Base-by-base conservation (phyloP, 768 basidiomycete genomes). In the Phanerodontia chrysosporium region DNA sequence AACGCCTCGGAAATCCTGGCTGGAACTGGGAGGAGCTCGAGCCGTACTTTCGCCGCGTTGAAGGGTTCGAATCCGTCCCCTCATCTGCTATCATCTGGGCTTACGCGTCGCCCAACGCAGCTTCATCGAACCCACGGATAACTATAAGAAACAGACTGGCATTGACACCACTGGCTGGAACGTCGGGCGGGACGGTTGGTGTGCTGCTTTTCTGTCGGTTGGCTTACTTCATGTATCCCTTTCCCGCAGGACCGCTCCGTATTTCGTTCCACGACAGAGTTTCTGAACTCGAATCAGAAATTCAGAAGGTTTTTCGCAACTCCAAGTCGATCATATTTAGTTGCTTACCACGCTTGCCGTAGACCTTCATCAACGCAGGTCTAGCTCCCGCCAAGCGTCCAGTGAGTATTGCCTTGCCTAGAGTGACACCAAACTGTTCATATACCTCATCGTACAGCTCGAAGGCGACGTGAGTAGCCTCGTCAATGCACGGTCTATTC, bases 11-110 rank as follows among this genome's bases (percentile, higher is more conserved):
- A 0, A 69, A 67, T 46, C 68, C 68, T 1, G 68, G 68, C 2
- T 69, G 66, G 66, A 67, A 67, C 49, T 69, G 68, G 68, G 51
- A 65, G 44, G 65, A 66, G 29, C 65, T 46, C 35, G 46, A 65
- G 51, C 63, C 62, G 22, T 66, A 65, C 48, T 42, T 68, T 12
- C 45, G 45, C 1, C 65, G 36, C 67, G 16, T 42, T 35, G 1
- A 63, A 61, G 65, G 65, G 66, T 67, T 24, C 7, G 63, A n/a
- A n/a, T n/a, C 32, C 27, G 4, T 16, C 13, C 27, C 36, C 18
- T 25, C 36, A 2, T 8, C 5, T n/a, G 22, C 6, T 7, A 18
- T 7, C 6, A 45, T 18, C 22, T 8, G 13, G 7, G 22, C n/a
- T 51, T 5, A 46, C 44, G n/a, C n/a, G n/a, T n/a, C n/a, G n/a